A percentile compares a stretch with the other conserved stretches of the same genome.
These are phyloP conservation scores for Przewalskia tangutica DNA, from an alignment of 257 asterid genomes.

Conservation along the genomic window DNA sequence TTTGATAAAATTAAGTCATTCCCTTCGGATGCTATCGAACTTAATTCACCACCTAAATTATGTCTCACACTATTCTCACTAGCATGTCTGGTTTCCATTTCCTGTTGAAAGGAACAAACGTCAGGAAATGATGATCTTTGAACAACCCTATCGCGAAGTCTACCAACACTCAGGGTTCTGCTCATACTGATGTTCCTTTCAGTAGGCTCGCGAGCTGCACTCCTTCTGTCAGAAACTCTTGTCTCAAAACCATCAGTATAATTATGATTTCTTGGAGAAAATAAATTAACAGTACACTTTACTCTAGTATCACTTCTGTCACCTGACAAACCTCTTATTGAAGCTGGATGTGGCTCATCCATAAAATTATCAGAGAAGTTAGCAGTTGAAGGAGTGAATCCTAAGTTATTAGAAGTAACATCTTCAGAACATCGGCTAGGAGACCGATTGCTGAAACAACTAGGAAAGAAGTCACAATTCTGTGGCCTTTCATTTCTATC, in stretches of 20 bases:
- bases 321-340: constrained; percentile 21
- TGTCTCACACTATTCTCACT: constrained; percentile 35
- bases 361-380: constrained; percentile 19
- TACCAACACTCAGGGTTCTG: constrained; percentile 90
- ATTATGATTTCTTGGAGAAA: constrained; percentile 33
- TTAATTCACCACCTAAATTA: constrained; percentile 27
- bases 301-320: constrained; percentile 29
- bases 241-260: constrained; percentile 33
- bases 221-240: constrained; percentile 44
- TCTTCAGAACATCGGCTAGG: constrained; percentile 29
- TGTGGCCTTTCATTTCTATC: constrained; percentile 28
- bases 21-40: constrained; percentile 27
- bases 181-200: constrained; percentile 74
- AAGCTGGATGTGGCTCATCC: constrained; percentile 24
- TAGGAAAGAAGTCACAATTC: constrained; percentile 53
- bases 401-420: constrained; percentile 20
- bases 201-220: constrained; percentile 55
- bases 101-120: constrained; percentile 39
- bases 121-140: constrained; percentile 59
- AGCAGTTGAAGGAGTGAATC: constrained; percentile 14
- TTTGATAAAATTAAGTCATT: constrained; percentile 23
- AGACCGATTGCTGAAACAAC: constrained; percentile 44
- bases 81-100: constrained; percentile 32
- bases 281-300: constrained; percentile 24
- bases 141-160: constrained; percentile 92